phyloP scores from a whole-genome alignment of 106 monocot species.

The Allium fistulosum region DNA sequence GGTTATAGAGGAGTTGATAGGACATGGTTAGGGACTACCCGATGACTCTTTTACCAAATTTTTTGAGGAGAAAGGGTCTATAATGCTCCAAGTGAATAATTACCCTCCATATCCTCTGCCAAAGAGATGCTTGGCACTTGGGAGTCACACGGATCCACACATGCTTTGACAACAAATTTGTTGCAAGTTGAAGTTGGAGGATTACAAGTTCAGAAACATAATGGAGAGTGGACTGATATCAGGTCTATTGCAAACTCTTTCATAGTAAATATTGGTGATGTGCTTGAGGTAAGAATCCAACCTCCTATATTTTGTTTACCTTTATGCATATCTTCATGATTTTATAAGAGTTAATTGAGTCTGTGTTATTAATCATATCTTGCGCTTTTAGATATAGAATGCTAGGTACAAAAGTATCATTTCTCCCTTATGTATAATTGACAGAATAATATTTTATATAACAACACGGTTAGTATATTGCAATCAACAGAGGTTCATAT shows the following conservation, averaged over 20 bases:
- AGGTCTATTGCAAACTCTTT: slow-evolving; percentile 6
- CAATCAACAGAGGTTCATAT: too few relatives aligned
- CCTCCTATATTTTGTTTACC: too few relatives aligned
- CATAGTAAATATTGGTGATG: slow-evolving; percentile 11
- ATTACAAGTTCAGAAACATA: slow-evolving; percentile 10
- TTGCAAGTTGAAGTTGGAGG: slow-evolving; percentile 13
- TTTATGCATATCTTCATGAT: too few relatives aligned
- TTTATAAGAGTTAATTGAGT: too few relatives aligned
- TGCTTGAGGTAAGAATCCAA: slow-evolving; percentile 6
- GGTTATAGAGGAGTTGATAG: slow-evolving; percentile 7
- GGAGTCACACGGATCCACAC: slow-evolving; percentile 14
- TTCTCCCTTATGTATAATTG: too few relatives aligned
- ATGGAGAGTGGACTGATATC: slow-evolving; percentile 6
- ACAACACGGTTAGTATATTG: too few relatives aligned
- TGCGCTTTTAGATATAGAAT: too few relatives aligned
- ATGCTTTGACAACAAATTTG: slow-evolving; percentile 8
- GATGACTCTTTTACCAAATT: slow-evolving; percentile 8
- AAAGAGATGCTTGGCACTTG: slow-evolving; percentile 8
- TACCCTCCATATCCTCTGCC: slow-evolving; percentile 15
- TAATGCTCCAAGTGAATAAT: slow-evolving; percentile 8
- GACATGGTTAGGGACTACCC: slow-evolving; percentile 8
- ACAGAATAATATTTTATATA: too few relatives aligned
- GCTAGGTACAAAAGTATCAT: too few relatives aligned
- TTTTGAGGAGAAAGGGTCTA: background rate
- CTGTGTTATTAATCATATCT: too few relatives aligned